phyloP scores from a whole-genome alignment of 306 rosid species.

The Delonix regia region DNA sequence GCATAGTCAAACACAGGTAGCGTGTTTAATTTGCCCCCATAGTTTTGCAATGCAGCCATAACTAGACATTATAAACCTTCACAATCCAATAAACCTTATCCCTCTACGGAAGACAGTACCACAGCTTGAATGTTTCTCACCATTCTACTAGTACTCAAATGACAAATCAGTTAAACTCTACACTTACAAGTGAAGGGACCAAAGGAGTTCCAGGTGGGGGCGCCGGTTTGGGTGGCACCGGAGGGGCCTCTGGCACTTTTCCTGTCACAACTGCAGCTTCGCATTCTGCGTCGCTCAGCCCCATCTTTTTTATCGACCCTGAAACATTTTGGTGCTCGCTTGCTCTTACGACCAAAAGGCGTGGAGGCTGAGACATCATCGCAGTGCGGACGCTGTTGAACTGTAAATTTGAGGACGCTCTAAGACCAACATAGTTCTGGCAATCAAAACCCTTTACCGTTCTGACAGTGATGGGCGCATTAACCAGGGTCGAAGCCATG shows the following conservation, averaged over 20 bases:
- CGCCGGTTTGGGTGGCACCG: constrained; percentile 75
- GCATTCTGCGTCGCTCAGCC: constrained; percentile 67
- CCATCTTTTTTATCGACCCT: constrained; percentile 43
- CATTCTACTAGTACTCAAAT: neutral
- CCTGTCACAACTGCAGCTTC: constrained; percentile 93
- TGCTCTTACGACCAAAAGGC: constrained; percentile 59
- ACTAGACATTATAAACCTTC: neutral
- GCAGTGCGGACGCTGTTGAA: constrained; percentile 44
- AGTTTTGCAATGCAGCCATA: neutral
- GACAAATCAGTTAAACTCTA: neutral
- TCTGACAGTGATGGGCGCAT: constrained; percentile 43
- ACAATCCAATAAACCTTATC: neutral
- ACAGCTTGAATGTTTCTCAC: neutral
- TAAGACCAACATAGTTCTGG: constrained; percentile 52
- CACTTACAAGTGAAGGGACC: constrained; percentile 74
- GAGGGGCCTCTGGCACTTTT: constrained; percentile 76
- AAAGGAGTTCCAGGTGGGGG: constrained; percentile 89
- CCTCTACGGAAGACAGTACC: neutral
- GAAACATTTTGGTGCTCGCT: constrained; percentile 37
- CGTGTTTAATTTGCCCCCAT: neutral
- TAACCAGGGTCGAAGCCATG: constrained; percentile 65
- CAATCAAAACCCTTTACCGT: constrained; percentile 50
- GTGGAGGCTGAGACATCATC: constrained; percentile 34
- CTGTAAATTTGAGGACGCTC: constrained; percentile 29
- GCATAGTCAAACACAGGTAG: neutral